phyloP scores from a whole-genome alignment of 768 basidiomycete species.

The Termitomyces sp. region DNA sequence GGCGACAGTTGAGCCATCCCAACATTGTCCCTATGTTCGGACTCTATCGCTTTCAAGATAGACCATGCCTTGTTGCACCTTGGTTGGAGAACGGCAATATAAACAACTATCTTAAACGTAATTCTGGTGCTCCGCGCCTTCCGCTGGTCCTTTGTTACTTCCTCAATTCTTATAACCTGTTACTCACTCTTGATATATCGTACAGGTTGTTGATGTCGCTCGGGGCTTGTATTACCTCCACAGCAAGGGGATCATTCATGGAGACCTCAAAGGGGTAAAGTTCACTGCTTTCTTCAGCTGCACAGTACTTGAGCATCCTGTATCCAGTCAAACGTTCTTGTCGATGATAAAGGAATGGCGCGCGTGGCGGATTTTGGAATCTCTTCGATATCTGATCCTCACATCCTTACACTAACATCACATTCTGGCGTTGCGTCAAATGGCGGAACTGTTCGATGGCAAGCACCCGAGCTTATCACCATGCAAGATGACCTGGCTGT shows the following conservation, averaged over 20 bases:
- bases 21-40: slow-evolving; percentile 31
- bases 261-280: not conserved
- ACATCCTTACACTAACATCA: not conserved
- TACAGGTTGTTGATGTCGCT: not conserved
- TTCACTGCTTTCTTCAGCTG: too few species aligned
- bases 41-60: slow-evolving; percentile 14
- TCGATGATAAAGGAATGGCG: not conserved
- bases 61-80: slow-evolving; percentile 27
- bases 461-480: not conserved
- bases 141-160: not conserved
- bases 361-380: not conserved
- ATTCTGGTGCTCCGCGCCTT: not conserved
- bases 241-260: not conserved
- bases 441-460: not conserved
- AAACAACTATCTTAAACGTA: not conserved
- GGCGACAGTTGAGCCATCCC: slow-evolving; percentile 8
- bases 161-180: not conserved
- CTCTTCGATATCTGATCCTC: not conserved
- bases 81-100: slow-evolving; percentile 32
- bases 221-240: not conserved
- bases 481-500: not conserved
- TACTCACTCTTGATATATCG: not conserved
- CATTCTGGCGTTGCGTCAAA: not conserved
- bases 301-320: not conserved
- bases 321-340: not conserved